These are phyloP conservation scores for Oryza glumipatula DNA, from an alignment of 176 grass and related monocot species.

Conservation along the genomic window DNA sequence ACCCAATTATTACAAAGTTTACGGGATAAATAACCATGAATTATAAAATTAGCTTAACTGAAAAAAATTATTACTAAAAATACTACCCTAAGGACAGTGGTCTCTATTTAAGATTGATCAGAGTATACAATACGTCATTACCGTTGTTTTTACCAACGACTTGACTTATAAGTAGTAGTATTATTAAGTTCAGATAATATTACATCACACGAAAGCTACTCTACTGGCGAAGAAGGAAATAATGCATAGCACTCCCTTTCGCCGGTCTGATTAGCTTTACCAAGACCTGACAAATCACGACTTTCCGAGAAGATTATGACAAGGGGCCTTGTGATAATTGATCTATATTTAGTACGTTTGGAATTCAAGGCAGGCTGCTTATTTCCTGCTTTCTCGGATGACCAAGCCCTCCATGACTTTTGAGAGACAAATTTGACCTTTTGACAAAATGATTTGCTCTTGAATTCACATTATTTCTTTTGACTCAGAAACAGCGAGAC, in stretches of 20 bases:
- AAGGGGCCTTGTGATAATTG: neutral
- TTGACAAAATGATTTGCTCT: neutral
- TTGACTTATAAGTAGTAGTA: too few species aligned
- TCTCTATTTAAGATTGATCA: too few species aligned
- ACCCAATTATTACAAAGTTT: too few species aligned
- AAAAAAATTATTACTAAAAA: too few species aligned
- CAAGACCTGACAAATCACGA: neutral
- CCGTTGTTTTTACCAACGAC: too few species aligned
- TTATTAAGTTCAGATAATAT: too few species aligned
- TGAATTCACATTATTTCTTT: slow-evolving; percentile 39
- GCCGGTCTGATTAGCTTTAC: neutral
- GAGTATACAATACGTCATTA: too few species aligned
- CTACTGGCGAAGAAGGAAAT: neutral
- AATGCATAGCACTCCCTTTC: neutral
- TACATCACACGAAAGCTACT: slow-evolving; percentile 13
- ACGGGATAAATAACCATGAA: too few species aligned
- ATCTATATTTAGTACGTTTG: neutral
- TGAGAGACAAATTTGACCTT: slow-evolving; percentile 3
- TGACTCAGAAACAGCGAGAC: neutral
- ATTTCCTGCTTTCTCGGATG: slow-evolving; percentile 41
- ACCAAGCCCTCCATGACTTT: slow-evolving; percentile 29
- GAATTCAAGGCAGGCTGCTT: slow-evolving; percentile 30
- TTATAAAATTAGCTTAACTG: too few species aligned
- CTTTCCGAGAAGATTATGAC: neutral
- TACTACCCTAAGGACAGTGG: too few species aligned